These are phyloP conservation scores for Rhizopogon sp. DNA, from an alignment of 768 basidiomycete genomes.

Conservation along the genomic window DNA sequence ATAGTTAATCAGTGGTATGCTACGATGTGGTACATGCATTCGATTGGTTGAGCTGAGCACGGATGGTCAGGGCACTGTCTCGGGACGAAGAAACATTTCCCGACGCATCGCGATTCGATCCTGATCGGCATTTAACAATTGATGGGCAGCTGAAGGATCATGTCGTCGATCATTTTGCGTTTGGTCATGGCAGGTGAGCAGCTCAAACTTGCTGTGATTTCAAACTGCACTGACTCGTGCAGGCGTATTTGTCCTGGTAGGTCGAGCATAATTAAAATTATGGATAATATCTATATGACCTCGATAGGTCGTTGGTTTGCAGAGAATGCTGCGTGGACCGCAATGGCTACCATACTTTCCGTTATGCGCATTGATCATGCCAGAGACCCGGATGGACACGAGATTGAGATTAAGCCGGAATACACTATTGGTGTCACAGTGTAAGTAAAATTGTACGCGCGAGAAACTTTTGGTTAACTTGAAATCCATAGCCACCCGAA, in stretches of 20 bases:
- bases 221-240: no score
- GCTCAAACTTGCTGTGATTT: no score
- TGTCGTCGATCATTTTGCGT: no score
- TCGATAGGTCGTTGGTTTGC: background rate
- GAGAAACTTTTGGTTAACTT: no score
- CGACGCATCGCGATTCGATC: background rate
- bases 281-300: no score
- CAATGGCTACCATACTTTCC: background rate
- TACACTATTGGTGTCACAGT: background rate
- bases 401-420: background rate
- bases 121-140: background rate
- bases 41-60: no score
- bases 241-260: no score
- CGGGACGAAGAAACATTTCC: background rate
- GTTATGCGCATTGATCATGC: background rate
- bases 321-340: background rate
- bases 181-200: no score
- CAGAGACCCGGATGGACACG: background rate
- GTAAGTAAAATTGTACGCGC: background rate
- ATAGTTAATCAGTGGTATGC: no score
- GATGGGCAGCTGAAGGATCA: slow-evolving; percentile 1
- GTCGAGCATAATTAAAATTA: no score
- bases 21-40: no score
- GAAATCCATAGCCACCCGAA: no score
- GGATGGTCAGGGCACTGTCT: background rate